Conservation (phyloP, 1,284 basidiomycete species). For the Fomitiporia mediterranea region DNA sequence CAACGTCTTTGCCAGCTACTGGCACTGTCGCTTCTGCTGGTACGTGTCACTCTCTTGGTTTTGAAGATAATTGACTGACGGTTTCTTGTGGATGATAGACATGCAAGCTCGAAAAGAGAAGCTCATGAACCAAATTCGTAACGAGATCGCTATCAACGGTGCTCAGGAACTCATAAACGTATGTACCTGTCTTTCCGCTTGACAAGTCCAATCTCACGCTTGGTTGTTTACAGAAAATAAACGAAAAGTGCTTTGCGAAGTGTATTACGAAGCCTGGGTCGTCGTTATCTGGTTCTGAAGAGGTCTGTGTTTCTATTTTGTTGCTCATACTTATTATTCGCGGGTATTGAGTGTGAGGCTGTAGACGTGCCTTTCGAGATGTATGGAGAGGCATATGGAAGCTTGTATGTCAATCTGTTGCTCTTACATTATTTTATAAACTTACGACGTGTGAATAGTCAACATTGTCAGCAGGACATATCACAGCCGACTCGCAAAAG, state of each 20-base stretch:
- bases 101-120: constrained; percentile 55
- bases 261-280: constrained; percentile 75
- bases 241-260: constrained; percentile 71
- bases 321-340: too few relatives aligned
- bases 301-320: constrained; percentile 60
- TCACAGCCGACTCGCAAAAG: constrained; percentile 50
- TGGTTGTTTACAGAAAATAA: constrained; percentile 78
- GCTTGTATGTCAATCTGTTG: constrained; percentile 57
- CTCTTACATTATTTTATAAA: constrained; percentile 1
- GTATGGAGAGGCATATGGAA: constrained; percentile 80
- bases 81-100: background rate
- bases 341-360: too few relatives aligned
- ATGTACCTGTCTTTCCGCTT: constrained; percentile 24
- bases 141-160: constrained; percentile 68
- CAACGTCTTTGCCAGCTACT: background rate
- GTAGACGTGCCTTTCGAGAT: constrained; percentile 69
- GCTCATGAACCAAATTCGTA: constrained; percentile 63
- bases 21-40: constrained; percentile 2
- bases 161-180: constrained; percentile 82
- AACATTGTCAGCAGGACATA: constrained; percentile 71
- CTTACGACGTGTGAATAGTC: constrained; percentile 39
- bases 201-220: too few relatives aligned
- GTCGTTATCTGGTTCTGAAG: constrained; percentile 66
- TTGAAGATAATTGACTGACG: background rate
- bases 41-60: background rate